Evolutionary conservation across 306 rosid genomes (phyloP), one percentile per base, ranked within the genome.

Genomic region (Cicer chorassanicum): DNA sequence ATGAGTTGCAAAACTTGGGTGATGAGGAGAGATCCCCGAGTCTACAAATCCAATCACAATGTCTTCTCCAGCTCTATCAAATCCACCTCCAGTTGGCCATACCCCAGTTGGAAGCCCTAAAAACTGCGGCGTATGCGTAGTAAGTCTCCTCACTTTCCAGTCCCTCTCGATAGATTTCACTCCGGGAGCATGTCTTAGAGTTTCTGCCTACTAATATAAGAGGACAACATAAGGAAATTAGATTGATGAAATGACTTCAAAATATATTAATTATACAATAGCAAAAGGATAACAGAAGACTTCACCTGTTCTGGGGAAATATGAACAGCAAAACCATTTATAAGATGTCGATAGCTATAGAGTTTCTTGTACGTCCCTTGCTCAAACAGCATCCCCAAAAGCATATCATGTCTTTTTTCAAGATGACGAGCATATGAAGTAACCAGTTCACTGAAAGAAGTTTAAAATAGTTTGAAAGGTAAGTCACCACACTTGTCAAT

Each of bases 61-160:
- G 80, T 95, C 83, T 80, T 95, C 99, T 66, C 99, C 99, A 6
- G 99, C 99, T 77, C 92, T 85, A 75, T 95, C 99, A 87, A 85
- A 92, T 82, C 99, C 99, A 40, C 99, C 99, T 72, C 97, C 98
- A 21, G 99, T 92, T 1, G 99, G 99, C 99, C 99, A 95, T 61
- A 95, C 99, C 72, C 96, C 99, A 1, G 99, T 95, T 60, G 99
- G 99, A 83, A 95, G 99, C 74, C 99, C 99, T 87, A 95, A 88
- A 87, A 95, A 95, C 75, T 95, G 91, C 6, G 99, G 99, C 36
- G 99, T 95, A 81, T 95, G 99, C 21, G 96, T 95, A 68, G 99
- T 95, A 61, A 90, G 96, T 84, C 79, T 90, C 80, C 77, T 83
- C 57, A 95, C 99, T 87, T 95, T 95, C 98, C 98, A 95, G 79